A percentile compares a stretch with the other conserved stretches of the same genome.
Evolutionary conservation across 169 alveolate genomes (phyloP).

Genomic region (Eimeria maxima): DNA sequence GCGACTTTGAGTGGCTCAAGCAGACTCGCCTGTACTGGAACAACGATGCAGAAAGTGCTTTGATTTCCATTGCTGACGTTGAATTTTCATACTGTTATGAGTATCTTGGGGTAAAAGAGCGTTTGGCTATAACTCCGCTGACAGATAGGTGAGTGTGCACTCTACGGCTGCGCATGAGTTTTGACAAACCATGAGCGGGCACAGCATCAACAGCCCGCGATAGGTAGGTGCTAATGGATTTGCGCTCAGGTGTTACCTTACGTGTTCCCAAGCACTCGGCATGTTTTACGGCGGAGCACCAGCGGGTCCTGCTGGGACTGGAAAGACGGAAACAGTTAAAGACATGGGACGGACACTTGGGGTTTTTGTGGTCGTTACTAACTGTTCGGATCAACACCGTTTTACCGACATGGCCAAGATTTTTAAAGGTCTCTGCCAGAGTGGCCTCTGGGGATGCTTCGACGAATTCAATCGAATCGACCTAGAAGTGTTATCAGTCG

Average conservation of each 20-base stretch:
- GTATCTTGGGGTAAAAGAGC: slow-evolving; percentile 96
- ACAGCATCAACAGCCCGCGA: background rate
- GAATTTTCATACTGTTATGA: slow-evolving; percentile 97
- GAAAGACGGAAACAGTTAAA: slow-evolving; percentile 98
- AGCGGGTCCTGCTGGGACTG: slow-evolving; percentile 99
- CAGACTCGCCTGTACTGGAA: slow-evolving; percentile 96
- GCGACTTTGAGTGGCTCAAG: slow-evolving; percentile 98
- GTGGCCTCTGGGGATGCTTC: slow-evolving; percentile 97
- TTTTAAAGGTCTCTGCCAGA: slow-evolving; percentile 95
- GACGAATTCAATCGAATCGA: slow-evolving; percentile 97
- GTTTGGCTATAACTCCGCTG: slow-evolving; percentile 97
- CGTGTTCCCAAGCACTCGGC: slow-evolving; percentile 94
- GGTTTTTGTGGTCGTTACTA: slow-evolving; percentile 97
- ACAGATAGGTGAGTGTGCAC: slow-evolving; percentile 93
- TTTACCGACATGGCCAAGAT: slow-evolving; percentile 98
- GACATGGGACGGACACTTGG: slow-evolving; percentile 98
- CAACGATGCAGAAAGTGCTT: slow-evolving; percentile 92
- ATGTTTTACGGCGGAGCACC: slow-evolving; percentile 98
- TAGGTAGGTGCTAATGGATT: background rate
- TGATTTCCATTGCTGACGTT: slow-evolving; percentile 96
- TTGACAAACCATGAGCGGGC: background rate
- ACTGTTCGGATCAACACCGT: slow-evolving; percentile 97
- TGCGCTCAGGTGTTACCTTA: slow-evolving; percentile 81
- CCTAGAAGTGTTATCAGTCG: slow-evolving; percentile 96
- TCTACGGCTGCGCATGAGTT: background rate